These are phyloP conservation scores for Diaporthe sp. DNA, from an alignment of 2,329 filamentous ascomycete genomes.

Conservation along the genomic window DNA sequence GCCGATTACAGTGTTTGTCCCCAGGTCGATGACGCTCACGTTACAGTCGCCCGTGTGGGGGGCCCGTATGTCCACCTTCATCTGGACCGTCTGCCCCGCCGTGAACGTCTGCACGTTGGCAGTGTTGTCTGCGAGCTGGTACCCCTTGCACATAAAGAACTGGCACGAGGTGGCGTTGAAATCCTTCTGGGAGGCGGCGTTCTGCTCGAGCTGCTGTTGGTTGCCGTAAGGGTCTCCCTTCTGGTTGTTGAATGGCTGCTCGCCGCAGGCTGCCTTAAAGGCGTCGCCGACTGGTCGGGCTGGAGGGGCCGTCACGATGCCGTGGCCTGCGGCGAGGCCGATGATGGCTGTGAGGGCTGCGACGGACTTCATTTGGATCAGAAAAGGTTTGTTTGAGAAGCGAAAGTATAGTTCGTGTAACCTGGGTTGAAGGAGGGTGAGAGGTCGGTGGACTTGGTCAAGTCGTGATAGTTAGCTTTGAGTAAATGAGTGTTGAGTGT, in stretches of 20 bases:
- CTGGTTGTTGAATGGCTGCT: constrained; percentile 38
- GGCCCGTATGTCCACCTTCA: constrained; percentile 56
- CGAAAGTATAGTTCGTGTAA: background rate
- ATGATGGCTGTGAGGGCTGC: constrained; percentile 34
- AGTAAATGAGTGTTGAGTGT: constrained; percentile 1
- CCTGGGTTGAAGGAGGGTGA: background rate
- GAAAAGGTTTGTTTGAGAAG: background rate
- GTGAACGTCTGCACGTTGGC: constrained; percentile 49
- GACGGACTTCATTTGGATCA: constrained; percentile 29
- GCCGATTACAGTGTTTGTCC: constrained; percentile 59
- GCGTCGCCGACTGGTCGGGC: constrained; percentile 37
- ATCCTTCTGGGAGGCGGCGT: constrained; percentile 23
- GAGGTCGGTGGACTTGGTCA: background rate
- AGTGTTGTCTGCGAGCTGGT: constrained; percentile 52
- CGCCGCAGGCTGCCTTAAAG: constrained; percentile 40
- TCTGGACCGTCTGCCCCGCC: constrained; percentile 54
- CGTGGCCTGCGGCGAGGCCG: constrained; percentile 36
- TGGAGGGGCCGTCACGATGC: constrained; percentile 37
- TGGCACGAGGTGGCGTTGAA: constrained; percentile 43
- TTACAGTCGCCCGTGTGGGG: constrained; percentile 60
- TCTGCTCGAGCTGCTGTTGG: constrained; percentile 32
- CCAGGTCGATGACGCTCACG: constrained; percentile 58
- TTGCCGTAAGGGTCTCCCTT: constrained; percentile 32
- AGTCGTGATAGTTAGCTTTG: background rate
- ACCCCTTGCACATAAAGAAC: constrained; percentile 53